Evolutionary conservation across 768 basidiomycete genomes (phyloP).

Genomic region (Lactifluus piperatus): DNA sequence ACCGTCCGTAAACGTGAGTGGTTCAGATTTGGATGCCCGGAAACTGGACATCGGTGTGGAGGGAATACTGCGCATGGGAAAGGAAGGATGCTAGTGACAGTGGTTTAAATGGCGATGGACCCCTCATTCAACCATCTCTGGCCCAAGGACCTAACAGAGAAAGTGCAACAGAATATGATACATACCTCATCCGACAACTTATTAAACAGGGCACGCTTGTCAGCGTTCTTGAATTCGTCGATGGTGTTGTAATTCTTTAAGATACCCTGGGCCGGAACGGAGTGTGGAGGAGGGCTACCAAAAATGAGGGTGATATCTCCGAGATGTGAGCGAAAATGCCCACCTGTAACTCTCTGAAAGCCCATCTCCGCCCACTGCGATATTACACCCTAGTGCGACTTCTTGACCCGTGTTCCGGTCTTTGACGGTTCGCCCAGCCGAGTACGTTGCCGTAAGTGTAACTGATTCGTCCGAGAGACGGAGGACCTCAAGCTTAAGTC

Average conservation of each 20-base stretch:
- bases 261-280: constrained; percentile 48
- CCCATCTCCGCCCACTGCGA: constrained; percentile 56
- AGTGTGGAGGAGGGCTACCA: constrained; percentile 38
- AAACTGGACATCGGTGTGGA: not conserved
- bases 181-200: constrained; percentile 56
- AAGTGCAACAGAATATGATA: not conserved
- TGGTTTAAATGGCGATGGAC: not conserved
- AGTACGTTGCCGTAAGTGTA: constrained; percentile 56
- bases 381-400: constrained; percentile 60
- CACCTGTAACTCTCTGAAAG: constrained; percentile 42
- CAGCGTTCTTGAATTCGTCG: constrained; percentile 86
- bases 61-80: not conserved
- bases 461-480: constrained; percentile 68
- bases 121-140: not conserved
- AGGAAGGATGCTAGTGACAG: not conserved
- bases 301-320: not conserved
- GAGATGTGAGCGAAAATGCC: constrained; percentile 24
- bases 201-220: constrained; percentile 85
- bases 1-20: not conserved
- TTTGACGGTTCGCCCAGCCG: constrained; percentile 57
- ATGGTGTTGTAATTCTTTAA: constrained; percentile 97
- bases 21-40: not conserved
- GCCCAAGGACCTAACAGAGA: not conserved
- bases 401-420: constrained; percentile 73
- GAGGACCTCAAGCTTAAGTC: constrained; percentile 85